These are phyloP conservation scores for Boletales sp. DNA, from an alignment of 768 basidiomycete species.

Conservation along the genomic window DNA sequence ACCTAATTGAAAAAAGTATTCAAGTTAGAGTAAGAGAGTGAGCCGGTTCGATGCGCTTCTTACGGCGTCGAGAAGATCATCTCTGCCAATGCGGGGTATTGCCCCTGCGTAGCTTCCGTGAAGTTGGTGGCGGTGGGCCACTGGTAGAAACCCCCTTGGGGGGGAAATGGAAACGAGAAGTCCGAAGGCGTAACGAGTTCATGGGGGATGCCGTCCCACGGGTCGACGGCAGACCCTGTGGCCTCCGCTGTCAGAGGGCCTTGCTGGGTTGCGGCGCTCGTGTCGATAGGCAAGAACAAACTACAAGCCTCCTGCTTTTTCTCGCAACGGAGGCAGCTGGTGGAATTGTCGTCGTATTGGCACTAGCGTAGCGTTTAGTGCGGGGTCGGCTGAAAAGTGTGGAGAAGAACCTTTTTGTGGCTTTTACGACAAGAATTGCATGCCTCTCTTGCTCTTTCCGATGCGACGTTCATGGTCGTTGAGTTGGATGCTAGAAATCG, in stretches of 20 bases:
- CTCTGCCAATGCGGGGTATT: slow-evolving; percentile 2
- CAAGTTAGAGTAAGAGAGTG: neutral
- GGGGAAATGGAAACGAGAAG: neutral
- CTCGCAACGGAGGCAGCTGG: slow-evolving; percentile 16
- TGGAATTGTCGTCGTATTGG: slow-evolving; percentile 11
- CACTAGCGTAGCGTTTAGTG: slow-evolving; percentile 14
- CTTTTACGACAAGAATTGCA: slow-evolving; percentile 22
- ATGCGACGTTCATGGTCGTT: slow-evolving; percentile 14
- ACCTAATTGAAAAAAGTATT: slow-evolving; percentile 7
- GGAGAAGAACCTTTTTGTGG: slow-evolving; percentile 21
- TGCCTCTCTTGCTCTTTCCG: slow-evolving; percentile 26
- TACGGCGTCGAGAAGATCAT: slow-evolving; percentile 7
- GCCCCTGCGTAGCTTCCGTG: neutral
- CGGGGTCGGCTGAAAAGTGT: neutral
- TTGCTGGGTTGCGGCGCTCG: slow-evolving; percentile 3
- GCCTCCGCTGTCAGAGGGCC: neutral
- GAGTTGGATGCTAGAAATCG: neutral
- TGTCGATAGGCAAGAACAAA: slow-evolving; percentile 9
- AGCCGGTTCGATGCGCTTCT: neutral
- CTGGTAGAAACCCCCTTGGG: neutral
- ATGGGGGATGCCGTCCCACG: slow-evolving; percentile 7
- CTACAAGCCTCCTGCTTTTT: slow-evolving; percentile 11
- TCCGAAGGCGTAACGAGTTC: neutral
- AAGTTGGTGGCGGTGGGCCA: neutral
- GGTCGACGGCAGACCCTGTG: neutral